These are phyloP conservation scores for Mortierella sp. DNA, from an alignment of 371 early-diverging fungal genomes.

Conservation along the genomic window DNA sequence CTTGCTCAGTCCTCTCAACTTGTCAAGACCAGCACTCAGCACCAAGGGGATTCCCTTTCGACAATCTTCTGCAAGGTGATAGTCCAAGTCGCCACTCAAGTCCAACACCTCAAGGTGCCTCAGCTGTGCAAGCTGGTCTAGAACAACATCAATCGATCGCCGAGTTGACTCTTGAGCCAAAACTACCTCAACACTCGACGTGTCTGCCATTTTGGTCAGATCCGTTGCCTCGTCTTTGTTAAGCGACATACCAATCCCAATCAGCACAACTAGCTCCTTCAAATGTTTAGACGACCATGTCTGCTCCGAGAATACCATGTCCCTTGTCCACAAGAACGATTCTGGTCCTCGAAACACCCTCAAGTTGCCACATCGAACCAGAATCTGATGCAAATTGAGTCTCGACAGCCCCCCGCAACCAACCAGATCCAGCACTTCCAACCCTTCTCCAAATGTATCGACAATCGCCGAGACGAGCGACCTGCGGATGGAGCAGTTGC, in stretches of 20 bases:
- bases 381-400: conserved; percentile 10
- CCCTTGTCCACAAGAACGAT: conserved; percentile 6
- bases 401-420: conserved; percentile 5
- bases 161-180: conserved; percentile 6
- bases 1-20: not conserved
- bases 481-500: not conserved
- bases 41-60: conserved; percentile 12
- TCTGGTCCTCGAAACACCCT: conserved; percentile 25
- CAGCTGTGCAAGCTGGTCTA: conserved; percentile 10
- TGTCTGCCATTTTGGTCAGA: conserved; percentile 1
- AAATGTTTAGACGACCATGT: not conserved
- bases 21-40: conserved; percentile 12
- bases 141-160: conserved; percentile 1
- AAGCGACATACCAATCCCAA: not conserved
- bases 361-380: conserved; percentile 14
- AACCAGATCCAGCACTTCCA: conserved; percentile 14
- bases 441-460: conserved; percentile 1
- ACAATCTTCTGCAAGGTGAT: not conserved
- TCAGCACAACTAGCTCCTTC: conserved; percentile 3
- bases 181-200: not conserved
- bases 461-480: conserved; percentile 7
- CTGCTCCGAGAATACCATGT: conserved; percentile 7
- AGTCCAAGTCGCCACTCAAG: conserved; percentile 9
- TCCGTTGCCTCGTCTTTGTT: not conserved
- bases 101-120: conserved; percentile 15